Evolutionary conservation across 2,329 filamentous ascomycete genomes (phyloP).

Genomic region (Byssochlamys sp.): DNA sequence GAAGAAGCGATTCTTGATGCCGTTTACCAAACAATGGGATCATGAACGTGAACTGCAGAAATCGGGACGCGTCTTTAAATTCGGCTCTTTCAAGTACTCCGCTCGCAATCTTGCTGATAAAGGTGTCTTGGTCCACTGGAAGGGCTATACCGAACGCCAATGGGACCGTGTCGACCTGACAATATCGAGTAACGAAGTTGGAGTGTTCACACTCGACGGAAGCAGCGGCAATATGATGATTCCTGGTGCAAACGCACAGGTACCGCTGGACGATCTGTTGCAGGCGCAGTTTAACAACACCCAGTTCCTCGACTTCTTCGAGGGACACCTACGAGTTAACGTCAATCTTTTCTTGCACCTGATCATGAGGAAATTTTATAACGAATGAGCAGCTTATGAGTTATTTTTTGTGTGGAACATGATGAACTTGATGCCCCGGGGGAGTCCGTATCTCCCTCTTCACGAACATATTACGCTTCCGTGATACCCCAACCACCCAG

Average conservation of each 20-base stretch:
- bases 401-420: not conserved
- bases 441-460: not conserved
- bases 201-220: conserved; percentile 85
- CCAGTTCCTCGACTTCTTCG: conserved; percentile 92
- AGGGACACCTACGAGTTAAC: conserved; percentile 76
- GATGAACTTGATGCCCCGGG: not conserved
- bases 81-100: conserved; percentile 95
- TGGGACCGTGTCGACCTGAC: conserved; percentile 91
- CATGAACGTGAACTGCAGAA: conserved; percentile 92
- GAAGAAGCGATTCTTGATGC: conserved; percentile 86
- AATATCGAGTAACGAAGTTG: conserved; percentile 86
- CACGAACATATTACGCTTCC: not conserved
- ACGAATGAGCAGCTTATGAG: conserved; percentile 26
- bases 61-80: conserved; percentile 86
- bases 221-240: conserved; percentile 89
- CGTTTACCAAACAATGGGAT: conserved; percentile 97
- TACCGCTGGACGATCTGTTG: conserved; percentile 84
- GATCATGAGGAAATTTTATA: conserved; percentile 97
- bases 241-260: conserved; percentile 76
- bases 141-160: conserved; percentile 68
- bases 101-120: conserved; percentile 82
- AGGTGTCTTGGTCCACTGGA: conserved; percentile 87
- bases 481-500: not conserved
- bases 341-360: conserved; percentile 94
- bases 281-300: conserved; percentile 96